Conservation (phyloP, 2,329 filamentous ascomycete genomes). For the Paramyrothecium roridum region DNA sequence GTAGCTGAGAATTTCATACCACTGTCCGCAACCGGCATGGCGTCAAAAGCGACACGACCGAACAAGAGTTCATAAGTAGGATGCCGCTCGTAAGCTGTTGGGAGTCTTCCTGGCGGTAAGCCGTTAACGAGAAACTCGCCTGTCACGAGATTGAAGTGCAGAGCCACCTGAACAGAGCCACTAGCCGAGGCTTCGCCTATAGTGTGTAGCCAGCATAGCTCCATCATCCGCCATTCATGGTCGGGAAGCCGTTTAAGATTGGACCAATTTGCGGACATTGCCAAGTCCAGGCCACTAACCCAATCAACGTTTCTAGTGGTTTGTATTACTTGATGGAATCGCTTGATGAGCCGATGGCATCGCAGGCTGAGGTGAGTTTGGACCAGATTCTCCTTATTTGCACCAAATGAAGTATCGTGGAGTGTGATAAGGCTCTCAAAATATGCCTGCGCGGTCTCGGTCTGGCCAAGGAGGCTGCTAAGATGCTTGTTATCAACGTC, state of each 20-base stretch:
- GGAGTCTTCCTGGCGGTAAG: slow-evolving; percentile 42
- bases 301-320: neutral
- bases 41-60: slow-evolving; percentile 35
- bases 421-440: neutral
- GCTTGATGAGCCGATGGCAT: neutral
- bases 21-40: slow-evolving; percentile 31
- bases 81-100: slow-evolving; percentile 37
- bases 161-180: slow-evolving; percentile 3
- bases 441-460: neutral
- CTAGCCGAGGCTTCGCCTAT: neutral
- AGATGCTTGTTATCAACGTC: neutral
- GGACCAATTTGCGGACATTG: neutral
- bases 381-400: neutral
- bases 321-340: neutral
- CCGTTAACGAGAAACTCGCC: slow-evolving; percentile 52
- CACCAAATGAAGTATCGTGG: neutral
- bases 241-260: neutral
- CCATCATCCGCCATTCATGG: neutral
- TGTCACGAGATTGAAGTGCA: slow-evolving; percentile 48
- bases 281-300: neutral
- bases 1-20: slow-evolving; percentile 40
- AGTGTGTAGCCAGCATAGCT: neutral
- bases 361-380: neutral
- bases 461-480: neutral
- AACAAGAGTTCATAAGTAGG: slow-evolving; percentile 40